Conservation (phyloP, 805 yeast species). For the Schizosaccharomyces octosporus region DNA sequence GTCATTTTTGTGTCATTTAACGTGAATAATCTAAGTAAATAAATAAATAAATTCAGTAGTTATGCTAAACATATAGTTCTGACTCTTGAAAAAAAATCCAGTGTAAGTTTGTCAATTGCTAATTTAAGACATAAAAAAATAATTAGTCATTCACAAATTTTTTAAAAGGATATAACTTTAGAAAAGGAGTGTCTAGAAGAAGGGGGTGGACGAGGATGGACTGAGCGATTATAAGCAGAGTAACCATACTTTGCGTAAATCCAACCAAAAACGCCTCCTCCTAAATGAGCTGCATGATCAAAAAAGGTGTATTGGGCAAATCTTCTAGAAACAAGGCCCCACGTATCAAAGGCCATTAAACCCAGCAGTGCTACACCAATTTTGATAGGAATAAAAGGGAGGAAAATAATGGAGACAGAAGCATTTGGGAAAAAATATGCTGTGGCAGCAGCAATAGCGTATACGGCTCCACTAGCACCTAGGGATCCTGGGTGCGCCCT, state of each 20-base stretch:
- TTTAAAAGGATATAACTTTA: neutral
- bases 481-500: neutral
- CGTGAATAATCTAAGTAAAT: too few relatives aligned
- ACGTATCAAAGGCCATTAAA: neutral
- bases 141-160: too few relatives aligned
- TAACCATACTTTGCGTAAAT: neutral
- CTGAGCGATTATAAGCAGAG: neutral
- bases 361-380: neutral
- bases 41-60: too few relatives aligned
- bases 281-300: conserved; percentile 2
- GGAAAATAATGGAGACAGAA: neutral
- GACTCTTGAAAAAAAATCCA: too few relatives aligned
- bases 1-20: too few relatives aligned
- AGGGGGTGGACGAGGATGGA: neutral
- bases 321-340: neutral
- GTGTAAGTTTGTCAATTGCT: too few relatives aligned
- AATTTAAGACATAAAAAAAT: too few relatives aligned
- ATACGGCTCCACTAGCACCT: conserved; percentile 1
- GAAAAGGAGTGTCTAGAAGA: neutral
- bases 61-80: too few relatives aligned
- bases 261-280: conserved; percentile 1
- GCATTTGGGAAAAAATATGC: neutral
- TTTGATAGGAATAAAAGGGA: neutral
- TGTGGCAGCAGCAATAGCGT: neutral
- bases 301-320: neutral